Base-by-base conservation (phyloP, 1,139 yeast species). In the Pichia norvegensis region DNA sequence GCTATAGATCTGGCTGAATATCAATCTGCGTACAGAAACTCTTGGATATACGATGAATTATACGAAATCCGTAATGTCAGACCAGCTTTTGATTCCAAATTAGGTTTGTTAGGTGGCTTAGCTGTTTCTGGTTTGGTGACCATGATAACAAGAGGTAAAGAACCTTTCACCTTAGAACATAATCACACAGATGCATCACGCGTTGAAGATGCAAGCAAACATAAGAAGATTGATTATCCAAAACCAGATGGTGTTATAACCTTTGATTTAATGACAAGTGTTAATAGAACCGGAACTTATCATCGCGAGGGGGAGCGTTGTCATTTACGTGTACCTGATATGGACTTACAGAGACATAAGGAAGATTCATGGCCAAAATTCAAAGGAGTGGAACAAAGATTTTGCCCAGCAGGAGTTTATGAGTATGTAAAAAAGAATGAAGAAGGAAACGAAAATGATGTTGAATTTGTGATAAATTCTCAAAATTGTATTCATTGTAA, bases 391-490 rank as follows among this genome's bases (percentile, higher is more conserved):
- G 98, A 92, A 65, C 81, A 79, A 60, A 72, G 95, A 50, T 92
- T 92, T 69, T 92, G 98, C 62, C 98, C 98, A 9, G 98, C 98
- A 21, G 98, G 98, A 23, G 98, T 92, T 13, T 92, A 92, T 63
- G 98, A 92, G 66, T 92, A 87, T 60, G 72, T 87, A 23, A 79
- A 75, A 44, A 74, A 77, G 46, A 60, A 63, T 8, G 60, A 65
- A 11, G 55, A 70, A 37, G 94, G 94, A 4, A 25, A 31, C n/a
- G 50, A 47, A 22, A 41, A 47, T 31, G 51, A 52, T 25, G 95
- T 87, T 29, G 75, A 79, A 58, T 90, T 92, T 68, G 94, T 87
- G 64, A 90, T 92, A 65, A 92, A 92, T 67, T 77, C 95, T 21
- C 98, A 92, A 65, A 92, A 92, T 67, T 92, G 98, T 69, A 88